These are phyloP conservation scores for Triticum dicoccoides DNA, from an alignment of 176 grass and related monocot genomes.

Conservation along the genomic window DNA sequence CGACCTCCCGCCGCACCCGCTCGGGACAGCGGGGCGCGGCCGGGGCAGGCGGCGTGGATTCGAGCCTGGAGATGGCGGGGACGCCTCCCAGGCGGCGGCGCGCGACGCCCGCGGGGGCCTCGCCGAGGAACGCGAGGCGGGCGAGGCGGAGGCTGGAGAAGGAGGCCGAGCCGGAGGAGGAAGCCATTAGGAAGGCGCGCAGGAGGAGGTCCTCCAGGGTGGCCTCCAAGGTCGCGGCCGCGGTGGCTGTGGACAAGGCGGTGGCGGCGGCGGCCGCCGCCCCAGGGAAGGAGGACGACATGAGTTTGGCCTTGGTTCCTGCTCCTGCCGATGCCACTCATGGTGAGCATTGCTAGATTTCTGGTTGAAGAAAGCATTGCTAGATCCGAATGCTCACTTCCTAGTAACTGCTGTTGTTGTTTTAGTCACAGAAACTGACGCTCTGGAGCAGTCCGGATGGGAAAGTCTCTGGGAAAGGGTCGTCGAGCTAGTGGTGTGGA, in stretches of 20 bases:
- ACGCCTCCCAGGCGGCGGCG: constrained; percentile 34
- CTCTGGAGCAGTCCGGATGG: constrained; percentile 9
- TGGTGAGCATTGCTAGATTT: constrained; percentile 24
- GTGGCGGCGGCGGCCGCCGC: not conserved
- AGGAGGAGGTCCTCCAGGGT: constrained; percentile 42
- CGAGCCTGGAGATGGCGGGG: constrained; percentile 42
- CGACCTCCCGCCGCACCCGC: constrained; percentile 27
- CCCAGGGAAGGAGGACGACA: constrained; percentile 27
- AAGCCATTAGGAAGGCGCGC: constrained; percentile 38
- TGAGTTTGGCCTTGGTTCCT: constrained; percentile 41
- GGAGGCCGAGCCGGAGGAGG: constrained; percentile 55
- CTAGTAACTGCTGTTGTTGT: not conserved
- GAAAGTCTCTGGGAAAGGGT: constrained; percentile 50
- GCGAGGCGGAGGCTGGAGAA: constrained; percentile 78
- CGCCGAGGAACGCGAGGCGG: constrained; percentile 59
- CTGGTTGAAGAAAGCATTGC: not conserved
- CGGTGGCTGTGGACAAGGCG: constrained; percentile 26
- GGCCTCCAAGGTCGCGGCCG: not conserved
- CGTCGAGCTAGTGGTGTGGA: constrained; percentile 85
- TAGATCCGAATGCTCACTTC: not conserved
- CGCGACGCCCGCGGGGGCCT: constrained; percentile 30
- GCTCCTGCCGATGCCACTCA: not conserved
- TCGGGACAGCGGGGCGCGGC: not conserved
- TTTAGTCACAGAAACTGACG: not conserved
- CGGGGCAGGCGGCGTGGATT: constrained; percentile 7